phyloP scores from a whole-genome alignment of 768 basidiomycete species.

The Kwoniella pini region DNA sequence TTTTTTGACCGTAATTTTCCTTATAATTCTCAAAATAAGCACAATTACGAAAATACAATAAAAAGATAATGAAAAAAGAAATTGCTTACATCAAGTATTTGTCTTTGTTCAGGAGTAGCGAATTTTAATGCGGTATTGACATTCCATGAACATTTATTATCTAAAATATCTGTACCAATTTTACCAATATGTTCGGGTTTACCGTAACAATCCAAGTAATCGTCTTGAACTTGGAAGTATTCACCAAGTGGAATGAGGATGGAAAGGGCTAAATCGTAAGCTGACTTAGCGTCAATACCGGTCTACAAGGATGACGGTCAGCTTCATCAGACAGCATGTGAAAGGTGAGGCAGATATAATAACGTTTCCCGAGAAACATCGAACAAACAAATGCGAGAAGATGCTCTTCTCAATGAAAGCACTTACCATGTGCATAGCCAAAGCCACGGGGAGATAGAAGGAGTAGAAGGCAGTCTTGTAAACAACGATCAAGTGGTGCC shows the following conservation, averaged over 20 bases:
- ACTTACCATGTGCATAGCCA: slow-evolving; percentile 73
- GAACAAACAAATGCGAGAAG: too few relatives aligned
- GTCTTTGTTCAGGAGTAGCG: slow-evolving; percentile 57
- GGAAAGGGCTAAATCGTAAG: slow-evolving; percentile 71
- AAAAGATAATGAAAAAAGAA: slow-evolving; percentile 48
- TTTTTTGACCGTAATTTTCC: slow-evolving; percentile 67
- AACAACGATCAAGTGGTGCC: slow-evolving; percentile 86
- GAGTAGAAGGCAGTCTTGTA: slow-evolving; percentile 99
- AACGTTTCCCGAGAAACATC: too few relatives aligned
- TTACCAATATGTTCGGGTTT: slow-evolving; percentile 91
- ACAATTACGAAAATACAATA: neutral
- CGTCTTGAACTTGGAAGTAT: slow-evolving; percentile 99
- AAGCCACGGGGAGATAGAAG: slow-evolving; percentile 96
- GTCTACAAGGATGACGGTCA: slow-evolving; percentile 35
- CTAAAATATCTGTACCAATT: slow-evolving; percentile 95
- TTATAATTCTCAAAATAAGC: slow-evolving; percentile 55
- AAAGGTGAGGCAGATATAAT: too few relatives aligned
- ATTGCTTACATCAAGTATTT: slow-evolving; percentile 57
- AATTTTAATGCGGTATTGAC: slow-evolving; percentile 76
- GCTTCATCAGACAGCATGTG: too few relatives aligned
- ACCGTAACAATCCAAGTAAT: slow-evolving; percentile 90
- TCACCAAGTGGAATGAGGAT: slow-evolving; percentile 92
- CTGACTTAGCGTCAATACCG: slow-evolving; percentile 58
- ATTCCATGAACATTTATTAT: slow-evolving; percentile 99
- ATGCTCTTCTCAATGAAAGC: neutral